Base-by-base conservation (phyloP, 2,329 filamentous ascomycete genomes). In the Colletotrichum sp. region DNA sequence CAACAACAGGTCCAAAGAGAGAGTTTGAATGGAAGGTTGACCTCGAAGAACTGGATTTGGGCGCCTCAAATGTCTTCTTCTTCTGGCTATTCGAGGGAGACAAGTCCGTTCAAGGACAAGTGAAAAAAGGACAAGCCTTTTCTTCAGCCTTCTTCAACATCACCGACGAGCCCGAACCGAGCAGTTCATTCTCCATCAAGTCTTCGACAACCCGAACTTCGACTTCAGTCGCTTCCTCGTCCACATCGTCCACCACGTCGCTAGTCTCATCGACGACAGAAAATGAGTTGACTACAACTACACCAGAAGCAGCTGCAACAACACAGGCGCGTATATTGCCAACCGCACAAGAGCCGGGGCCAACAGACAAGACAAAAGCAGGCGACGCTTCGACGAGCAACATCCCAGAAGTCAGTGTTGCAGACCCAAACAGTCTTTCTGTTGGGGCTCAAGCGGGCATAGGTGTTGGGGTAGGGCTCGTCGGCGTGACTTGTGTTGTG, bases 81-180 rank as follows among this genome's bases (percentile, higher is more conserved):
- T 64, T 79, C 19, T 79, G 78, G 79, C 57, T 80, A n/a, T 79
- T 78, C 44, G 74, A 80, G 28, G 77, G 78, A 12, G 60, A 44
- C 16, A n/a, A 59, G 5, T 57, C 66, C 5, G 39, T 48, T 8
- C 78, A 77, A 13, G 79, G 77, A 6, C 71, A 75, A 3, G 22
- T 25, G 25, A 32, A 44, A 11, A 22, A 28, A 1, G 48, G 44
- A 6, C 25, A 22, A 1, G 25, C 52, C 12, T 48, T 75, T 28
- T 60, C 65, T 3, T 78, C 77, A 2, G 34, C 74, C 1, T 77
- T 57, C 34, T 80, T 80, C 71, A 78, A 78, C 66, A 79, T 79
- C 19, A 78, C 76, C 80, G 59, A 82, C 22, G 48, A 52, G n/a
- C 57, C 68, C 15, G 34, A 25, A 6, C 12, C 22, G 2, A 27